Base-by-base conservation (phyloP, 352 stramenopile genomes). In the Phytophthora pseudosyringae region DNA sequence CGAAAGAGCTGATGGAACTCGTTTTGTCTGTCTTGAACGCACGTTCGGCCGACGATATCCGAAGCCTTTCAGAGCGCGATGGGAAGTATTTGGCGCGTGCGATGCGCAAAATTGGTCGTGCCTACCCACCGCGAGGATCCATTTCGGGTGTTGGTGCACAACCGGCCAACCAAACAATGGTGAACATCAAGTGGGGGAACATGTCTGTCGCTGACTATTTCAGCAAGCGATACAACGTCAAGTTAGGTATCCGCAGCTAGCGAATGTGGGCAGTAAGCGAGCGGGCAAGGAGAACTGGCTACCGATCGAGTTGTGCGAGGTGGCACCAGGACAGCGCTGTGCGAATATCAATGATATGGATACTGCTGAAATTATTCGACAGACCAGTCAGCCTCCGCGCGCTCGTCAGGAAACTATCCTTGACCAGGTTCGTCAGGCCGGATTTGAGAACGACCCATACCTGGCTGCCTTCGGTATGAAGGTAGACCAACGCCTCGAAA, bases 311-410 rank as follows among this genome's bases (percentile, higher is more conserved):
- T 38, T 95, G 15, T 96, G 88, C 36, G 67, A 87, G 35, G 80
- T 92, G 0, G 73, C 80, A 0, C 75, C 80, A 1, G 80, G 84
- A 5, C 87, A 96, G 60, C 75, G 77, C 29, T 89, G 87, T 18
- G 52, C 79, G 4, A 83, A 87, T 29, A 88, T 93, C 45, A 91
- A 90, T 33, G 85, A 95, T 9, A 59, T 82, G 13, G 83, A 96
- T 52, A 93, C 83, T n/a, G 81, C 84, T 6, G 83, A 94, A 52
- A 93, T 96, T 35, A 95, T 96, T 51, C 49, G 59, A 4, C 78
- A 87, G 41, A 91, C 81, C 10, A 82, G 67, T 26, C 67, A 85
- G 36, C 59, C 60, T 3, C 80, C 80, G 1, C 53, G 61, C 9
- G 61, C 71, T 8, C 80, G 84, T 28, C 59, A 69, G 9, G 51